Base-by-base conservation (phyloP, 805 yeast genomes). In the Ogataea allantospora region DNA sequence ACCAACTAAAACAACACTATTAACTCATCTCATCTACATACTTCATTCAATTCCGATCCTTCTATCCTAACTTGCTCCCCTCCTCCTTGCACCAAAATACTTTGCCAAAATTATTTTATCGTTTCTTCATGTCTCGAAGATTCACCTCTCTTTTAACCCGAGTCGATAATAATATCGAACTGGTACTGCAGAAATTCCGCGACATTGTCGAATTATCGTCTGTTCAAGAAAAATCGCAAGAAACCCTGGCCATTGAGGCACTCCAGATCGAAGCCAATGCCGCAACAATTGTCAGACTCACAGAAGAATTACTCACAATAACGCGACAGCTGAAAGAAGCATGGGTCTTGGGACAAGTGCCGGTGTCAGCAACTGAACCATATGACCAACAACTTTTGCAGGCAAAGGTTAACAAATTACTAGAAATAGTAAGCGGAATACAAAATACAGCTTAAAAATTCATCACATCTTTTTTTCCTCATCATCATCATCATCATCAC, bases 271-370 rank as follows among this genome's bases (percentile, higher is more conserved):
- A 77, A 47, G 65, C 75, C 14, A 73, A 74, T 46, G 69, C 80
- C 0, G 60, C 72, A 37, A 65, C 70, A 1, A 74, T 77, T 3
- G 66, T 76, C 7, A 58, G 79, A 36, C 58, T 75, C 11, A 68
- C 77, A 27, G 78, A 77, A 45, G 82, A 77, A 40, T 57, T 77
- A 25, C 54, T 77, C 10, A 53, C 68, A 1, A 64, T 77, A 2
- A 72, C 80, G 2, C 55, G 77, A 29, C 65, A 67, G 1, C 55
- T 77, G 30, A 71, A 72, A 47, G 82, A 77, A 52, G 66, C 72
- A 3, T 77, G 82, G 83, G 70, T 76, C 27, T 55, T 77, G 37
- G 80, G 79, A 3, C 74, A 77, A 16, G 60, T 75, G 37, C 73
- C 73, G 26, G 67, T 64, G 10, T 38, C 40, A 5, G 30, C 42